These are phyloP conservation scores for Neurospora discreta DNA, from an alignment of 495 filamentous ascomycete genomes.

Conservation along the genomic window DNA sequence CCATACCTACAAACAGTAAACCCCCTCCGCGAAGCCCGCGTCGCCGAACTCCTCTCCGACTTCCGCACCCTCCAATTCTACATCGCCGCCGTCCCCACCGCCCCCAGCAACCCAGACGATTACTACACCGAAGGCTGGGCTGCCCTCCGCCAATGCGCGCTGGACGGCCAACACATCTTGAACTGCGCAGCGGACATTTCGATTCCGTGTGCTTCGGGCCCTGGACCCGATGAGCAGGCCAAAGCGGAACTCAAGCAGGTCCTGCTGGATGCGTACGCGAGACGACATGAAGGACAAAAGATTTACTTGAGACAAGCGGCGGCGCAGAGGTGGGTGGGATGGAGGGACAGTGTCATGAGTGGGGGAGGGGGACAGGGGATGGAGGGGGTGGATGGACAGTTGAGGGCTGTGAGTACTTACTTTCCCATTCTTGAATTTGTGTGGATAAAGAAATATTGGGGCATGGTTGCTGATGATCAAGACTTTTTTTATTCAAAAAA, in stretches of 20 bases:
- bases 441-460: too few relatives aligned
- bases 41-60: slow-evolving; percentile 76
- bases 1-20: slow-evolving; percentile 48
- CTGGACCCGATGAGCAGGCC: slow-evolving; percentile 52
- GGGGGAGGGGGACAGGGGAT: slow-evolving; percentile 39
- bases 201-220: slow-evolving; percentile 40
- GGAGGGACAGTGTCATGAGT: slow-evolving; percentile 53
- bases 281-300: slow-evolving; percentile 76
- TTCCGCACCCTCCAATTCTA: slow-evolving; percentile 74
- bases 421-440: too few relatives aligned
- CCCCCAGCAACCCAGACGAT: slow-evolving; percentile 49
- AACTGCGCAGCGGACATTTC: slow-evolving; percentile 53
- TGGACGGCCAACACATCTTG: slow-evolving; percentile 66
- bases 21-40: slow-evolving; percentile 65
- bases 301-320: slow-evolving; percentile 72
- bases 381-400: slow-evolving; percentile 46
- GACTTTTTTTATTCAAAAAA: too few relatives aligned
- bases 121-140: slow-evolving; percentile 71
- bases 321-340: slow-evolving; percentile 69
- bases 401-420: slow-evolving; percentile 44
- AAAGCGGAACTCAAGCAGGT: slow-evolving; percentile 72
- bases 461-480: too few relatives aligned
- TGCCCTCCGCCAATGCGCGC: slow-evolving; percentile 60
- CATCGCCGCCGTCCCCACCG: slow-evolving; percentile 58
- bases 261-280: slow-evolving; percentile 63